Conservation (phyloP, 441 rosid genomes). For the Adansonia grandidieri region DNA sequence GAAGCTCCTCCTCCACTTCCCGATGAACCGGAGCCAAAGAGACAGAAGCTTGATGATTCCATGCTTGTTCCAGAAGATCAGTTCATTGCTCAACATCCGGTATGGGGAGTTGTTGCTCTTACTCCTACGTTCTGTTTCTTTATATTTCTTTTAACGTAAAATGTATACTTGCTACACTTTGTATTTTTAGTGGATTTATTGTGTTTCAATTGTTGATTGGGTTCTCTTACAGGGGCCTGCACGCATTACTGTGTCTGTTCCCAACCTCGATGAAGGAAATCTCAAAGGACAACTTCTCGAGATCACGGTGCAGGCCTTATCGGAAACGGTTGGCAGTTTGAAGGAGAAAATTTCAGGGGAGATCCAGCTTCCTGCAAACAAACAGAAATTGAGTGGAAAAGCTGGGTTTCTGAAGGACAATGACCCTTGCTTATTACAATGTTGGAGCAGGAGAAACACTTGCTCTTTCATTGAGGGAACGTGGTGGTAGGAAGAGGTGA, state of each 20-base stretch:
- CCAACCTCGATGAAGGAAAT: slow-evolving; percentile 84
- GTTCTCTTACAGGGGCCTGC: slow-evolving; percentile 68
- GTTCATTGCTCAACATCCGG: slow-evolving; percentile 84
- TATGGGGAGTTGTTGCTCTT: slow-evolving; percentile 30
- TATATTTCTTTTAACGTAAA: background rate
- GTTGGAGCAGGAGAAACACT: slow-evolving; percentile 72
- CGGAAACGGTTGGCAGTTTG: slow-evolving; percentile 86
- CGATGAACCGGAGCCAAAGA: slow-evolving; percentile 93
- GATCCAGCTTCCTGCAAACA: slow-evolving; percentile 88
- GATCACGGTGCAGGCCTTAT: slow-evolving; percentile 78
- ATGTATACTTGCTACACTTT: background rate
- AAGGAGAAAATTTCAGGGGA: slow-evolving; percentile 97
- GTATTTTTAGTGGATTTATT: slow-evolving; percentile 2
- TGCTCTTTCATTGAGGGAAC: slow-evolving; percentile 79
- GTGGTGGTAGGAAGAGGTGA: slow-evolving; percentile 96
- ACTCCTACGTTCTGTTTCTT: background rate
- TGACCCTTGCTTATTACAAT: slow-evolving; percentile 92
- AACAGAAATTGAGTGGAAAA: slow-evolving; percentile 95
- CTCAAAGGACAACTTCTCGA: slow-evolving; percentile 80
- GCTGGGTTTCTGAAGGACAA: slow-evolving; percentile 96
- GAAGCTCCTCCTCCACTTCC: slow-evolving; percentile 98
- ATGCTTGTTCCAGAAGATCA: slow-evolving; percentile 84
- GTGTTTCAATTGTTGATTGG: slow-evolving; percentile 7
- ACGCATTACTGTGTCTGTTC: slow-evolving; percentile 66
- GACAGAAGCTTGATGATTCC: slow-evolving; percentile 84